Evolutionary conservation across 2,329 filamentous ascomycete species (phyloP).

Genomic region (Harringtonia lauricola): DNA sequence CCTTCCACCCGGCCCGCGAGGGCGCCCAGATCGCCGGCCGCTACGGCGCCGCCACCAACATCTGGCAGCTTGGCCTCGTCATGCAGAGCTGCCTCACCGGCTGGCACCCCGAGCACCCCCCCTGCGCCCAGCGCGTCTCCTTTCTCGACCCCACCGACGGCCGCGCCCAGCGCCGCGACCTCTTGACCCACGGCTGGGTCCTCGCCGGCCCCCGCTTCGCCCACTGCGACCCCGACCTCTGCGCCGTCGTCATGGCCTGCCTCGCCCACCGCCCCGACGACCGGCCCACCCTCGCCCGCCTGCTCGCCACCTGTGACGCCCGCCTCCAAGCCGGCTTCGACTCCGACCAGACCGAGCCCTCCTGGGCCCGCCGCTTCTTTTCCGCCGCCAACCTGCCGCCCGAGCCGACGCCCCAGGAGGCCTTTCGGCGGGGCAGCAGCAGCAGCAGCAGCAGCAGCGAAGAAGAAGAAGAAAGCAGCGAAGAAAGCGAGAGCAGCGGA

Average conservation of each 20-base stretch:
- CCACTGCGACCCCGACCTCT: slow-evolving; percentile 1
- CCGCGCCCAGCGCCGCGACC: neutral
- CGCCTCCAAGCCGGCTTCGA: neutral
- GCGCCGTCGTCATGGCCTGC: slow-evolving; percentile 7
- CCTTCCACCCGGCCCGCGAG: neutral
- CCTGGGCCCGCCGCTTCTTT: neutral
- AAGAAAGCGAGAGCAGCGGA: no score
- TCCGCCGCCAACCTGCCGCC: neutral
- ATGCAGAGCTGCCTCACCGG: slow-evolving; percentile 5
- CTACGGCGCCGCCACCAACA: slow-evolving; percentile 8
- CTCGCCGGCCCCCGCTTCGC: neutral
- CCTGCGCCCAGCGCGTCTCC: neutral
- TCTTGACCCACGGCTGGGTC: slow-evolving; percentile 1
- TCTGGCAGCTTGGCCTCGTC: slow-evolving; percentile 8
- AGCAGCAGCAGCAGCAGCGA: no score
- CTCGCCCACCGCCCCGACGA: slow-evolving; percentile 4
- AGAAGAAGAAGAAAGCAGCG: no score
- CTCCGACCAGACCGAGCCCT: neutral
- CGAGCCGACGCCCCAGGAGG: neutral
- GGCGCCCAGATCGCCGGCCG: slow-evolving; percentile 3
- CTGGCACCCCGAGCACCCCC: neutral
- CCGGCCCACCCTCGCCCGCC: slow-evolving; percentile 5
- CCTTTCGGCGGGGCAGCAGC: no score
- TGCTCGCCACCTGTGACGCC: neutral
- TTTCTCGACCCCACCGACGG: neutral